phyloP scores from a whole-genome alignment of 2,329 filamentous ascomycete genomes.

The Colletotrichum sp. region DNA sequence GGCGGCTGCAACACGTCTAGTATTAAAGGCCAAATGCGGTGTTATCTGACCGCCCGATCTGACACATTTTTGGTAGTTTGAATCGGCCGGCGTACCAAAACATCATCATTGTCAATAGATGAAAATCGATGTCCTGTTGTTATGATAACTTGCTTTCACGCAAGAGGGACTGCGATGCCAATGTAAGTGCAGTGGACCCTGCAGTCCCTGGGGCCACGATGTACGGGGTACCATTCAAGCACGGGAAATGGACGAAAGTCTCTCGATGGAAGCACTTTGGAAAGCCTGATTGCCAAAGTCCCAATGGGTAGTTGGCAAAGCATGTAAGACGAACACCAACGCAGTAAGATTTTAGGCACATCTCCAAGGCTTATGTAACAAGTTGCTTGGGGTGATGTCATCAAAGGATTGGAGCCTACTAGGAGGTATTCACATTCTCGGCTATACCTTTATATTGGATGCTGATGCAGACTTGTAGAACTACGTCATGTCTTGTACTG shows the following conservation, averaged over 20 bases:
- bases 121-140: not conserved
- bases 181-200: not conserved
- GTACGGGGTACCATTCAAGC: accelerated
- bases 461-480: not conserved
- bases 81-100: not conserved
- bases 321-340: not conserved
- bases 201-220: not conserved
- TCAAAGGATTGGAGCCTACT: not conserved
- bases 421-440: not conserved
- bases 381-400: not conserved
- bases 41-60: not conserved
- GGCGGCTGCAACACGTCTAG: not conserved
- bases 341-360: not conserved
- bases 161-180: not conserved
- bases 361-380: not conserved
- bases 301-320: not conserved
- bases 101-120: not conserved
- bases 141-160: not conserved
- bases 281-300: not conserved
- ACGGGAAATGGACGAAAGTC: not conserved
- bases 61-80: too few species aligned
- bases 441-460: not conserved
- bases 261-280: not conserved
- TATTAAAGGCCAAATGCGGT: not conserved
- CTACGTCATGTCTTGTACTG: not conserved